Base-by-base conservation (phyloP, 139 green algal species). In the Micractinium sp. region DNA sequence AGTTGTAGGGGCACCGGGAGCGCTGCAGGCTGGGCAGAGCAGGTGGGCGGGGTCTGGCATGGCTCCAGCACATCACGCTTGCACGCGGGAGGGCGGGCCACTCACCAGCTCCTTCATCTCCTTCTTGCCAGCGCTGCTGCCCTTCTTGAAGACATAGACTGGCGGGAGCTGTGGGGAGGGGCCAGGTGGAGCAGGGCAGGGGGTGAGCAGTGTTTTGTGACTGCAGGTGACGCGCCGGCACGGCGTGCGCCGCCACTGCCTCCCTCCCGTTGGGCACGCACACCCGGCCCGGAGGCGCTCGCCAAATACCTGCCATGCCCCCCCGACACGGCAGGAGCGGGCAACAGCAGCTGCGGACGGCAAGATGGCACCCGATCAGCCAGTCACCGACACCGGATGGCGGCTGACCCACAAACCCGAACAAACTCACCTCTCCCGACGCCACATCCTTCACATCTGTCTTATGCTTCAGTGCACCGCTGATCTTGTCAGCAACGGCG, bases 81-180 rank as follows among this genome's bases (percentile, higher is more conserved):
- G 47, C 47, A 56, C 47, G 16, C 79, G 53, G 47, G 41, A 27
- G 76, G 41, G 29, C 14, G 15, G 35, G 13, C 12, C 31, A 27
- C 85, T 74, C 53, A 89, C 85, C 86, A 90, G 78, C 35, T 69
- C 61, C 61, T 90, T 90, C 86, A 90, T 90, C 12, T 90, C 86
- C 77, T 86, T 90, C 61, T 78, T 38, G 13, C 86, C 86, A 0
- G 63, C 61, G 63, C 60, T 81, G 86, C 63, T 75, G 41, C 86
- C 86, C 78, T 90, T 86, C 61, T 85, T 90, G 86, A 90, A 90
- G 16, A 90, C 86, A 63, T 81, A 90, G 29, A 90, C 86, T 5
- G 63, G 63, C 63, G 63, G 63, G 14, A 71, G 63, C 20, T 25
- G 63, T 12, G 22, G 4, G 20, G 22, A 71, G 63, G 63, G 63